Evolutionary conservation across 2,329 filamentous ascomycete species (phyloP).

Genomic region (Aotearoamyces nothofagi): DNA sequence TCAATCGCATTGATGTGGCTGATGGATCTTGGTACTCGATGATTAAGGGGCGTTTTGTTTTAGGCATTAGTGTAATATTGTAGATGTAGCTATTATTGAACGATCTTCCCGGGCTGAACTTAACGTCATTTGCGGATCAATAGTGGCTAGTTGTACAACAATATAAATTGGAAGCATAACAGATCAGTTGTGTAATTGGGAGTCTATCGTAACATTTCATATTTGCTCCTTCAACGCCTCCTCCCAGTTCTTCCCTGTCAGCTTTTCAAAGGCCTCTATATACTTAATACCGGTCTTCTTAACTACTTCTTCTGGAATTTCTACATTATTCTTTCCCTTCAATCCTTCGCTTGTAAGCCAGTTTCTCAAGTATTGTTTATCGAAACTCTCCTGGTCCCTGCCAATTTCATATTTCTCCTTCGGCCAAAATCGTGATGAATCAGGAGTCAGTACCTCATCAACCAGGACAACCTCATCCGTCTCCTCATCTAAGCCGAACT

Average conservation of each 20-base stretch:
- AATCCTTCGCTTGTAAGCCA: conserved; percentile 63
- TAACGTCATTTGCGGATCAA: too few relatives aligned
- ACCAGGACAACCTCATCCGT: conserved; percentile 50
- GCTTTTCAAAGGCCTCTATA: conserved; percentile 55
- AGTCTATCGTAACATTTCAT: too few relatives aligned
- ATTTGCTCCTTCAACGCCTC: neutral
- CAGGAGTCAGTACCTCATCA: conserved; percentile 64
- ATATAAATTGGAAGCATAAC: neutral
- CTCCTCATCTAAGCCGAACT: conserved; percentile 48
- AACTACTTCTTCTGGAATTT: conserved; percentile 58
- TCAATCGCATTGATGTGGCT: too few relatives aligned
- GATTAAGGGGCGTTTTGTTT: too few relatives aligned
- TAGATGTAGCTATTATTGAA: too few relatives aligned
- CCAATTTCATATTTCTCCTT: conserved; percentile 58
- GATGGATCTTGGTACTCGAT: too few relatives aligned
- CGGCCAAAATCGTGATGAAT: conserved; percentile 79
- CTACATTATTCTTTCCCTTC: conserved; percentile 59
- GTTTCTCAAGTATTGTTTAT: conserved; percentile 75
- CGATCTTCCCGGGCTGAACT: too few relatives aligned
- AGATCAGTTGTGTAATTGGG: too few relatives aligned
- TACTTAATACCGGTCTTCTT: conserved; percentile 58
- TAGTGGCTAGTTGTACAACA: too few relatives aligned
- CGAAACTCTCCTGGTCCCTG: conserved; percentile 65
- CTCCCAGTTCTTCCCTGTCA: conserved; percentile 40
- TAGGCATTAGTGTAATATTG: too few relatives aligned